A percentile compares a stretch with the other conserved stretches of the same genome.
Evolutionary conservation across 768 basidiomycete genomes (phyloP).

Genomic region (Dioszegia crocea): DNA sequence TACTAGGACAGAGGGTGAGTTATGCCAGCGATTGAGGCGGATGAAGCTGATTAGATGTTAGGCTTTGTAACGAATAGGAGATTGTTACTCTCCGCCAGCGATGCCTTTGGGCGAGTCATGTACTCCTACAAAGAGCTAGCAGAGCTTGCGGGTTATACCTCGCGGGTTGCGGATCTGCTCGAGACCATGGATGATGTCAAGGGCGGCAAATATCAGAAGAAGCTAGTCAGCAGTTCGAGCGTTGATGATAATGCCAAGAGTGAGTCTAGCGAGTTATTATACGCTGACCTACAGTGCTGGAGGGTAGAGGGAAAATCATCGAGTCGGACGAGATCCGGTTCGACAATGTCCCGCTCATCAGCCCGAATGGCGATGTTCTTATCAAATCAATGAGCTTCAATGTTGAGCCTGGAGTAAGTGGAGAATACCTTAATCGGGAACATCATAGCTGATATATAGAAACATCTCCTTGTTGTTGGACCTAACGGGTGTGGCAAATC

Average conservation of each 20-base stretch:
- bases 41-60: constrained; percentile 42
- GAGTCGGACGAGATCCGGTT: constrained; percentile 80
- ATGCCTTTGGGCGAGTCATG: constrained; percentile 93
- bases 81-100: constrained; percentile 73
- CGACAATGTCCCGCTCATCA: constrained; percentile 88
- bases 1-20: constrained; percentile 76
- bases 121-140: constrained; percentile 95
- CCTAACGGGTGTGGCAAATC: constrained; percentile 75
- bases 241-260: constrained; percentile 71
- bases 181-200: constrained; percentile 86
- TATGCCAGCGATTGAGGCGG: background rate
- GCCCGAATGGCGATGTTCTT: constrained; percentile 90
- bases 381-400: constrained; percentile 79
- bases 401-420: constrained; percentile 74
- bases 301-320: constrained; percentile 70
- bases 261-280: constrained; percentile 50
- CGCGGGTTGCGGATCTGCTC: constrained; percentile 79
- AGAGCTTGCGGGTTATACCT: constrained; percentile 92
- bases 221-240: constrained; percentile 68
- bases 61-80: constrained; percentile 96
- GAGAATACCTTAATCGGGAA: background rate
- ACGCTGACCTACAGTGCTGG: constrained; percentile 58
- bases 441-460: constrained; percentile 53
- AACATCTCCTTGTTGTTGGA: constrained; percentile 88
- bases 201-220: constrained; percentile 81